Base-by-base conservation (phyloP, 495 filamentous ascomycete species). In the Collariella sp. region DNA sequence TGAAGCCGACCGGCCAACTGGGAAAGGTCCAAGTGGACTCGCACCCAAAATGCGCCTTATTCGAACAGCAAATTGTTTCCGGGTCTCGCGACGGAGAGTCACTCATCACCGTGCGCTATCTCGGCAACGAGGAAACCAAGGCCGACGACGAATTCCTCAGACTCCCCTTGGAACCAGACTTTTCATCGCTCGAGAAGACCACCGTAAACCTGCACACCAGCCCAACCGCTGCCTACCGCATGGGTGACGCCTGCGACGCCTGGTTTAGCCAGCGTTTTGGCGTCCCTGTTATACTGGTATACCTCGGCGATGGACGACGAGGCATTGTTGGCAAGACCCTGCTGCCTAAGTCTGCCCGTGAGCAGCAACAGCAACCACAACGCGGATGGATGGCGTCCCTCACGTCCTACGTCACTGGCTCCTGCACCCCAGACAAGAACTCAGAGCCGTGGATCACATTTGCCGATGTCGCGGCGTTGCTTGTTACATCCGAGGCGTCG, bases 191-290 rank as follows among this genome's bases (percentile, higher is more conserved):
- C 15, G 69, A 79, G 0, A 62, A 60, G 10, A 55, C 88, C 6
- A 69, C 76, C 2, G 67, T 90, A 29, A 63, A 64, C 23, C 82
- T 95, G 67, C 82, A 88, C 62, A 56, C 65, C 19, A 89, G 83
- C 61, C 67, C 79, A 0, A 79, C 86, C 0, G 70, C 70, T 18
- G 84, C 78, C 0, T 89, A 83, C 67, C 76, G 82, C 47, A 88
- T 94, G 83, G 81, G 77, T 2, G 61, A 68, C 4, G 44, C 68
- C 29, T 87, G 83, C 62, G 87, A 86, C 62, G 65, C 71, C 34
- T 95, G 87, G 87, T 90, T 95, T 70, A 81, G 79, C 23, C 62
- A 72, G 16, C 79, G 81, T 52, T 84, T 95, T 52, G 87, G 86
- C 5, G 87, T 80, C 59, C 65, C 71, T 7, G 79, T 83, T 9